phyloP scores from a whole-genome alignment of 495 filamentous ascomycete species.

The Aspergillus homomorphus region DNA sequence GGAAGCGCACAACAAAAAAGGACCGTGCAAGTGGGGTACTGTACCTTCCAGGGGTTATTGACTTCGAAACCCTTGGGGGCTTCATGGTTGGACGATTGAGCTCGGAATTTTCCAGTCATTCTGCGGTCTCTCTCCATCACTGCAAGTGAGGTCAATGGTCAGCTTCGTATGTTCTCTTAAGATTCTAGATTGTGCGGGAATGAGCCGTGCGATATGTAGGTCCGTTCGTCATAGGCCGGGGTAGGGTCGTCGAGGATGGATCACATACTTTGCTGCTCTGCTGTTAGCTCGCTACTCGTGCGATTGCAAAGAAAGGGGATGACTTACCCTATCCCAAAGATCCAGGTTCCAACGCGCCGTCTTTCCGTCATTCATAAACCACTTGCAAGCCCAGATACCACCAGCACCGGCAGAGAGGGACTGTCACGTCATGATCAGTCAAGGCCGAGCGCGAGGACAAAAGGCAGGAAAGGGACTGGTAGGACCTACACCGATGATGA shows the following conservation, averaged over 20 bases:
- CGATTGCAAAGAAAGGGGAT: constrained; percentile 27
- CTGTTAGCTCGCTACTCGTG: constrained; percentile 40
- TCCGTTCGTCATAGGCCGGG: background rate
- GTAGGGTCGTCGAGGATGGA: background rate
- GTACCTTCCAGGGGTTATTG: constrained; percentile 92
- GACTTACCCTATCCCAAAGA: constrained; percentile 87
- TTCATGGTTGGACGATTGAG: constrained; percentile 73
- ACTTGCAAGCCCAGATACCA: constrained; percentile 68
- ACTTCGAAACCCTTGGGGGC: constrained; percentile 89
- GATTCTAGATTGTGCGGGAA: background rate
- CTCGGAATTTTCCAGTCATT: constrained; percentile 80
- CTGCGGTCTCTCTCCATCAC: constrained; percentile 97
- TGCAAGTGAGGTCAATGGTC: constrained; percentile 36
- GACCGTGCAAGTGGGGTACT: constrained; percentile 10
- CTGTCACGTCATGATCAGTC: constrained; percentile 41
- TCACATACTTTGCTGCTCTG: constrained; percentile 69
- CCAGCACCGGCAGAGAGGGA: constrained; percentile 87
- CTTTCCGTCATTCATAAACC: constrained; percentile 86
- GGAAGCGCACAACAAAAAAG: background rate
- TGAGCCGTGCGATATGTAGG: background rate
- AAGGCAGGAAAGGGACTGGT: constrained; percentile 11
- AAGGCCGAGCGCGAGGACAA: constrained; percentile 3
- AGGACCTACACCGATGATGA: constrained; percentile 74
- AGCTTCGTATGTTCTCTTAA: constrained; percentile 1
- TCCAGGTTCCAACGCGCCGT: constrained; percentile 77